Base-by-base conservation (phyloP, 345 rosid species). In the Angophora floribunda region DNA sequence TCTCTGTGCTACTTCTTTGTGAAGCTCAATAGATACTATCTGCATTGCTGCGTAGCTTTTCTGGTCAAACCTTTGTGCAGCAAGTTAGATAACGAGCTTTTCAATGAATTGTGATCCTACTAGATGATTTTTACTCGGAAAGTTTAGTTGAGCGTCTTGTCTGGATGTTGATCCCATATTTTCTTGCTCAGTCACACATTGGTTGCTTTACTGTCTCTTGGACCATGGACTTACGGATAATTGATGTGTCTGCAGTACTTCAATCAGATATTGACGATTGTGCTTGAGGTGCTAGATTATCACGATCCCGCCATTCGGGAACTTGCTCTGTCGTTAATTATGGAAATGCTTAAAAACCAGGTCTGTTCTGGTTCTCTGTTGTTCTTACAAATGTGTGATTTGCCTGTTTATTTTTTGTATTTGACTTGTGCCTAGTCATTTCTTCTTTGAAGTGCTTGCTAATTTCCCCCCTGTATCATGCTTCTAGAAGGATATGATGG, bases 231-330 rank as follows among this genome's bases (percentile, higher is more conserved):
- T 75, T 75, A 75, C 1, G 4, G 15, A 36, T 75, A 75, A 41
- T 49, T 75, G 19, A n/a, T 63, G 49, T 75, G 49, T 75, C 75
- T 89, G 92, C 98, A 98, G 99, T 98, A 95, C 92, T 95, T 96
- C 94, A 98, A 97, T 93, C 99, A 96, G 93, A 97, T 98, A 92
- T 93, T 97, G 95, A 95, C 97, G 85, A 96, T 96, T 86, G 98
- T 98, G 89, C 99, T 98, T 89, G 99, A 98, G 93, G 96, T 96
- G 90, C 88, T 97, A 85, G 99, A 97, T 92, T 96, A 94, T 86
- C 89, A 95, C 78, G 97, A 95, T 92, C 92, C 93, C 78, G 90
- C 97, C 70, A 91, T 95, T 86, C 94, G 96, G 79, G 99, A 97
- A 91, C 92, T 94, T 91, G 93, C 96, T 89, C 94, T 97, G 88